These are phyloP conservation scores for Oryza glaberrima DNA, from an alignment of 176 grass and related monocot genomes.

Conservation along the genomic window DNA sequence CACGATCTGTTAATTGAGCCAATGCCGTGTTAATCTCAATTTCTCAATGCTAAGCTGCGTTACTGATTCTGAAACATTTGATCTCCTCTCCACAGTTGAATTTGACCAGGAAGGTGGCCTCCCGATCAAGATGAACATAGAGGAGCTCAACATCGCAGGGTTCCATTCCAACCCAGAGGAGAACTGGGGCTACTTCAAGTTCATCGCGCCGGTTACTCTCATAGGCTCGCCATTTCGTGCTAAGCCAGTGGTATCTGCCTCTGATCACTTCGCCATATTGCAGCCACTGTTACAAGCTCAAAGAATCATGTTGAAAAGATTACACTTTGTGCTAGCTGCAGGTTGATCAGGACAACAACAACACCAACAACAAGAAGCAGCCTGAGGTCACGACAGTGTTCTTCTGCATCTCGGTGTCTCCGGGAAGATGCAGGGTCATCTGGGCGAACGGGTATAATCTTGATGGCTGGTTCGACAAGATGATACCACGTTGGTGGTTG, in stretches of 20 bases:
- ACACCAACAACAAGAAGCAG: constrained; percentile 6
- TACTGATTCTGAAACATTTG: background rate
- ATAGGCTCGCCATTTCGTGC: too few relatives aligned
- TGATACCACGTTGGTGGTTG: constrained; percentile 67
- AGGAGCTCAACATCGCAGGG: background rate
- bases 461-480: constrained; percentile 58
- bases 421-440: constrained; percentile 75
- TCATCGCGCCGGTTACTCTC: too few relatives aligned
- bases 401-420: constrained; percentile 78
- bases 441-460: constrained; percentile 55
- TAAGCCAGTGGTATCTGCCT: too few relatives aligned
- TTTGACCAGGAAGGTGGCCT: constrained; percentile 70
- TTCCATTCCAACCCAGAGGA: too few relatives aligned
- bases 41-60: too few relatives aligned
- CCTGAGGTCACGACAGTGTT: constrained; percentile 53
- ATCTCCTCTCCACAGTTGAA: constrained; percentile 62
- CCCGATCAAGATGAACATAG: constrained; percentile 68
- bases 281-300: too few relatives aligned
- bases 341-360: background rate
- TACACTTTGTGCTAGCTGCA: background rate
- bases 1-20: too few relatives aligned
- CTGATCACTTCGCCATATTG: background rate
- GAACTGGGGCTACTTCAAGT: too few relatives aligned
- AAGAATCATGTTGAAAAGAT: too few relatives aligned
- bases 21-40: too few relatives aligned